phyloP scores from a whole-genome alignment of 225 moss, liverwort and hornwort genomes.

The Antitrichia curtipendula region DNA sequence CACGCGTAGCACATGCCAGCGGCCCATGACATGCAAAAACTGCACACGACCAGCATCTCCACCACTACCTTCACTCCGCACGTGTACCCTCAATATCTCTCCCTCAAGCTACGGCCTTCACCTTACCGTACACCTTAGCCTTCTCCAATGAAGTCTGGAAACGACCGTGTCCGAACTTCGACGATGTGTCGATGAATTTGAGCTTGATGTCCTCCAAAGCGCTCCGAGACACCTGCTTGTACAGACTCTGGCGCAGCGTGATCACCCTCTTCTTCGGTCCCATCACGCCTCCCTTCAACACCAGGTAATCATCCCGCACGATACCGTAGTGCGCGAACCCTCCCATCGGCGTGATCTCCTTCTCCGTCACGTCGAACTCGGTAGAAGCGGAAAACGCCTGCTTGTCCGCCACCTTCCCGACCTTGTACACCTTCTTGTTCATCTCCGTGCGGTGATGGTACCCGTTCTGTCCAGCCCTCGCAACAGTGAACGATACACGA shows the following conservation, averaged over 20 bases:
- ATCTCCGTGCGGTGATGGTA: slow-evolving; percentile 73
- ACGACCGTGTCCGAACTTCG: slow-evolving; percentile 61
- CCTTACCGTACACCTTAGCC: slow-evolving; percentile 30
- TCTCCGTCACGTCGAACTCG: slow-evolving; percentile 68
- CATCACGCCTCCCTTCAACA: slow-evolving; percentile 77
- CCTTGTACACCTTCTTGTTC: slow-evolving; percentile 42
- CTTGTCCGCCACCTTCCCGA: slow-evolving; percentile 43
- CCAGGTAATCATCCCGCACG: slow-evolving; percentile 65
- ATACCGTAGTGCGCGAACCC: slow-evolving; percentile 77
- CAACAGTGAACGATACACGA: slow-evolving; percentile 77
- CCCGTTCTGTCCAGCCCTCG: slow-evolving; percentile 75
- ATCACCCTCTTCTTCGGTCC: slow-evolving; percentile 87
- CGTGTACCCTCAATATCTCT: slow-evolving; percentile 5
- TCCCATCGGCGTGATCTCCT: slow-evolving; percentile 85
- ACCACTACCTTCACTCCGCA: not conserved
- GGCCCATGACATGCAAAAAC: not conserved
- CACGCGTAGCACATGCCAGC: not conserved
- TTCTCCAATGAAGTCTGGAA: slow-evolving; percentile 27
- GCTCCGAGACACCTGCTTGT: slow-evolving; percentile 42
- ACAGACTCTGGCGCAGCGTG: slow-evolving; percentile 17
- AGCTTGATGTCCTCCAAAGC: slow-evolving; percentile 32
- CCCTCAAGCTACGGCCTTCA: slow-evolving; percentile 2
- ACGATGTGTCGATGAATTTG: slow-evolving; percentile 26
- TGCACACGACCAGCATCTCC: not conserved
- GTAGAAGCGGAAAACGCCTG: slow-evolving; percentile 45